Evolutionary conservation across 768 basidiomycete species (phyloP), one percentile per base, ranked within the genome.

Genomic region (Pisolithus sp.): DNA sequence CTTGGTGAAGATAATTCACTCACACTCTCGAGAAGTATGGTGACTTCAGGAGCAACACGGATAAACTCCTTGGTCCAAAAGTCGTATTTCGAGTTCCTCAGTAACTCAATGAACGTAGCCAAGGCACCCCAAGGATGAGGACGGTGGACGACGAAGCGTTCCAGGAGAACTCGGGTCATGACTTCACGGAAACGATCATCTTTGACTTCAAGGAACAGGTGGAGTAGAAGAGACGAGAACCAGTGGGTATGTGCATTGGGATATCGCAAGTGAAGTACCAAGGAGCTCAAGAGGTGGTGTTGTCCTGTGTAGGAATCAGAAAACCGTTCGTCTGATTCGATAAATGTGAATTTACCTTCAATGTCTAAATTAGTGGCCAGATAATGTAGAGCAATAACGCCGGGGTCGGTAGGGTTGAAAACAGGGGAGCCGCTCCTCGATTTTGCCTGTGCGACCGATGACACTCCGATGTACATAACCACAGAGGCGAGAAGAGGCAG

Each of bases 171-270:
- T 56, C 86, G 88, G 48, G 93, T 88, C 73, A 88, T 78, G 57
- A 91, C 80, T 65, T 93, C 89, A 60, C 81, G 77, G 75, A 89
- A 85, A 41, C 78, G 79, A 51, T 88, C 87, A 54, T 82, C 81
- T 62, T 83, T 81, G 55, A 88, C 78, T 63, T 93, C 88, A 46
- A 75, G 62, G 73, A 97, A 98, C 41, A 95, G 80, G 66, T 93
- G 82, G 48, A 98, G 80, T 49, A 97, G 74, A 57, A 97, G 78
- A 42, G 85, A 88, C 66, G 87, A 90, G 78, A 95, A 98, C 93
- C 94, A 99, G 68, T 92, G 88, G 46, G 95, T 99, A 76, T 99
- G 96, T 9, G 94, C 90, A 62, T 94, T 96, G 30, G 96, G 95
- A 77, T 95, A 98, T 62, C 96, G 90, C 57, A 99, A 75, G 66